phyloP scores from a whole-genome alignment of 331 rosid species.

The Malus hybrid region DNA sequence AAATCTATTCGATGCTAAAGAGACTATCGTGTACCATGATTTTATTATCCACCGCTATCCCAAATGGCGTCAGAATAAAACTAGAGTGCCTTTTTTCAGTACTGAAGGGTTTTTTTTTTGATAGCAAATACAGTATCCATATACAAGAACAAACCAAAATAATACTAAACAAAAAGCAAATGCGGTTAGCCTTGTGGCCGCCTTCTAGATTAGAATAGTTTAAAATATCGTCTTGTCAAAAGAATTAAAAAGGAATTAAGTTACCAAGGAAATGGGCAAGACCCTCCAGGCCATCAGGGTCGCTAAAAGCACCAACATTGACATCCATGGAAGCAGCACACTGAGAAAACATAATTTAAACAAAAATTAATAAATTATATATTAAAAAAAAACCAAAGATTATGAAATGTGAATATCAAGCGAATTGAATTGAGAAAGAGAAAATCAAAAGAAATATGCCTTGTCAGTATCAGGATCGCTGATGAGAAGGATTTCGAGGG shows the following conservation, averaged over 20 bases:
- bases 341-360: conserved; percentile 20
- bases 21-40: not conserved
- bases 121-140: not conserved
- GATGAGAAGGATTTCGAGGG: conserved; percentile 70
- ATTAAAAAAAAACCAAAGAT: not conserved
- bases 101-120: not conserved
- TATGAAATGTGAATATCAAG: not conserved
- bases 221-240: not conserved
- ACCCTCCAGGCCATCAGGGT: conserved; percentile 85
- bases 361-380: not conserved
- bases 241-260: not conserved
- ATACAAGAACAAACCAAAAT: not conserved
- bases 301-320: conserved; percentile 72
- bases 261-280: conserved; percentile 93
- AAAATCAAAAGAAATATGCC: conserved; percentile 26
- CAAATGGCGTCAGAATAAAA: not conserved
- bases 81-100: not conserved
- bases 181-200: not conserved
- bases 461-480: conserved; percentile 87
- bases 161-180: not conserved
- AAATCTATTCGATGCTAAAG: not conserved
- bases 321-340: conserved; percentile 98
- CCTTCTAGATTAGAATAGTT: no score
- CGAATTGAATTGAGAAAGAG: not conserved
- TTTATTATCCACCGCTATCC: not conserved